These are phyloP conservation scores for Lentinula lateritia DNA, from an alignment of 768 basidiomycete genomes.

Conservation along the genomic window DNA sequence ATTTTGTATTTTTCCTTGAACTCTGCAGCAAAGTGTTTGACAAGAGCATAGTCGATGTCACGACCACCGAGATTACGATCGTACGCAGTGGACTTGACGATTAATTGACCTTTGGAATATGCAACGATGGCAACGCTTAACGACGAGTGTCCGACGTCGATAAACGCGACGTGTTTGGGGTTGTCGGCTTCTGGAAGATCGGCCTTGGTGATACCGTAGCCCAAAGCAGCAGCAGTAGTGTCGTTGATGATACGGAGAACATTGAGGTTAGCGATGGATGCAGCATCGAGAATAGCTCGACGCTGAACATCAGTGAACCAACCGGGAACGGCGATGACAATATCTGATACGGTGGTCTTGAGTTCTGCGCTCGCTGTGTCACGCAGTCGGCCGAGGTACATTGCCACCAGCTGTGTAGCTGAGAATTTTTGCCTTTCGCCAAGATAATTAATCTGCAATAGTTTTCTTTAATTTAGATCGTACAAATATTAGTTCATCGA, in stretches of 20 bases:
- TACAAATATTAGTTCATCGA: slow-evolving; percentile 2
- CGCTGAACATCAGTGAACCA: slow-evolving; percentile 96
- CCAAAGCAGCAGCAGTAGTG: slow-evolving; percentile 91
- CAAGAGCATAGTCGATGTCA: slow-evolving; percentile 90
- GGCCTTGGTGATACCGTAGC: slow-evolving; percentile 97
- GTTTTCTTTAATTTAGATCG: neutral
- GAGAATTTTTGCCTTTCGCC: slow-evolving; percentile 79
- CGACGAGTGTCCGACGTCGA: slow-evolving; percentile 93
- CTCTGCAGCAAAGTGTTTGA: slow-evolving; percentile 83
- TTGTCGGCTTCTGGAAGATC: slow-evolving; percentile 85
- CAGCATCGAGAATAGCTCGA: slow-evolving; percentile 85
- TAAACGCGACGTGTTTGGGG: slow-evolving; percentile 85
- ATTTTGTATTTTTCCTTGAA: slow-evolving; percentile 99
- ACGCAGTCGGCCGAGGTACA: slow-evolving; percentile 86
- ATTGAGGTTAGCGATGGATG: slow-evolving; percentile 84
- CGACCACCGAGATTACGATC: slow-evolving; percentile 94
- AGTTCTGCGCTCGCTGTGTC: slow-evolving; percentile 85
- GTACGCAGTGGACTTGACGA: slow-evolving; percentile 83
- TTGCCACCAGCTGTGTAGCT: slow-evolving; percentile 86
- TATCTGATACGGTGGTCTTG: slow-evolving; percentile 80
- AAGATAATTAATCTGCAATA: slow-evolving; percentile 74
- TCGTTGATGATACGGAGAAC: slow-evolving; percentile 95
- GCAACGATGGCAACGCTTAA: slow-evolving; percentile 84
- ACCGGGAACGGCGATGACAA: slow-evolving; percentile 94
- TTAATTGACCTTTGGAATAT: slow-evolving; percentile 90